These are phyloP conservation scores for Hamamelis virginiana DNA, from an alignment of 164 flowering plant species.

Conservation along the genomic window DNA sequence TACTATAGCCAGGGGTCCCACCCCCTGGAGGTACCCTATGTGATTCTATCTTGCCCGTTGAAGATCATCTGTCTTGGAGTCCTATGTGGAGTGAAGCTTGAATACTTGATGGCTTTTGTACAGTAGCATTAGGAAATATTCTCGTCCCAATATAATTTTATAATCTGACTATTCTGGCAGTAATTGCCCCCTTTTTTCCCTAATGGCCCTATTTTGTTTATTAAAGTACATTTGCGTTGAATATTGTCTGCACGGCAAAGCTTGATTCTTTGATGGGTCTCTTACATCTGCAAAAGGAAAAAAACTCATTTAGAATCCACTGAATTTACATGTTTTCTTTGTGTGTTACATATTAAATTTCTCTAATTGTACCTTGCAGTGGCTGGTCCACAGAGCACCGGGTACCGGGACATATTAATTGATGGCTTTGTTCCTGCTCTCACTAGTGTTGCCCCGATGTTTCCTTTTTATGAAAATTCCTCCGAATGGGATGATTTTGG, in stretches of 20 bases:
- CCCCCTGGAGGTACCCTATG: too few relatives aligned
- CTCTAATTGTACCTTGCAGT: constrained; percentile 31
- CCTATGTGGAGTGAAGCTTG: background rate
- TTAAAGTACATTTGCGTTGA: background rate
- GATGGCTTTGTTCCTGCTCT: constrained; percentile 93
- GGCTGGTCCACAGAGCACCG: constrained; percentile 40
- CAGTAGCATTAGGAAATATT: background rate
- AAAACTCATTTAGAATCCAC: background rate
- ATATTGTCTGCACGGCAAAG: background rate
- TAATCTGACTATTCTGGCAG: background rate
- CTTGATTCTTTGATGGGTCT: background rate
- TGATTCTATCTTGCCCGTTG: too few relatives aligned
- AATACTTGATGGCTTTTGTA: background rate
- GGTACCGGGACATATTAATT: constrained; percentile 64
- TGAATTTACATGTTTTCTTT: background rate
- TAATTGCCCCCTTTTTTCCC: background rate
- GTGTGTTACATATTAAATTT: background rate
- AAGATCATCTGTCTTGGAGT: background rate
- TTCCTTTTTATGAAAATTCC: constrained; percentile 78
- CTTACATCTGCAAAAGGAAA: background rate
- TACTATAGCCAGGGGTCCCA: too few relatives aligned
- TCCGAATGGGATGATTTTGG: constrained; percentile 99
- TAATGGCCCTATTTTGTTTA: background rate
- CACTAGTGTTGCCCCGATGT: constrained; percentile 85
- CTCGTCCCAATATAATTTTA: background rate